Base-by-base conservation (phyloP, 306 rosid genomes). In the Lotus japonicus region DNA sequence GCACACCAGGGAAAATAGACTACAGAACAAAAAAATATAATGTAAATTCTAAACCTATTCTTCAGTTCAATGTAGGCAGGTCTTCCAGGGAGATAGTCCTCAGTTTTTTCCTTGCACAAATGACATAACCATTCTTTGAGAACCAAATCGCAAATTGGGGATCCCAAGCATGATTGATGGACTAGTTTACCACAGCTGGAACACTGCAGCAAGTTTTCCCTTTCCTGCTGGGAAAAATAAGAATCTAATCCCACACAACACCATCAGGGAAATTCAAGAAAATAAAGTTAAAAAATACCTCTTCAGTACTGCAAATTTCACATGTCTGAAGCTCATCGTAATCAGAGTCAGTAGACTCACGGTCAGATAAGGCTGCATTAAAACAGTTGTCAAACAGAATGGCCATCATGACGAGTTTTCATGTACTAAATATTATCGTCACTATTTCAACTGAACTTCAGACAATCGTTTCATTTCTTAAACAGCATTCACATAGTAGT, bases 311-410 rank as follows among this genome's bases (percentile, higher is more conserved):
- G 88, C 97, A 91, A 33, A 86, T 84, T 70, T 89, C 95, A 55
- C 97, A 91, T 8, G 85, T 89, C 78, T 85, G 97, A 79, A 88
- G 85, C 79, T 91, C 97, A 9, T 88, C 97, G 79, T 17, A 70
- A 33, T 89, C 96, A 55, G 97, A 88, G 75, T 87, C 97, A 9
- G 82, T 48, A 68, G 97, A 84, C 64, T 91, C 97, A 52, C 58
- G 69, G 70, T 71, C 86, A 85, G 97, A 91, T 80, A 86, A 91
- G 79, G 87, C 97, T 91, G 87, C 95, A 84, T 41, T 33, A 49
- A 81, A 48, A 62, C 69, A 60, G 36, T 62, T 54, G 48, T 28
- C 42, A 72, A 51, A 63, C 50, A 43, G 53, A 52, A 62, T 16
- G 23, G 46, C 11, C 17, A 15, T 42, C 65, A 26, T 16, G 45